A percentile compares a stretch with the other conserved stretches of the same genome.
Evolutionary conservation across 805 yeast species (phyloP).

Genomic region (Suhomyces prunicola): DNA sequence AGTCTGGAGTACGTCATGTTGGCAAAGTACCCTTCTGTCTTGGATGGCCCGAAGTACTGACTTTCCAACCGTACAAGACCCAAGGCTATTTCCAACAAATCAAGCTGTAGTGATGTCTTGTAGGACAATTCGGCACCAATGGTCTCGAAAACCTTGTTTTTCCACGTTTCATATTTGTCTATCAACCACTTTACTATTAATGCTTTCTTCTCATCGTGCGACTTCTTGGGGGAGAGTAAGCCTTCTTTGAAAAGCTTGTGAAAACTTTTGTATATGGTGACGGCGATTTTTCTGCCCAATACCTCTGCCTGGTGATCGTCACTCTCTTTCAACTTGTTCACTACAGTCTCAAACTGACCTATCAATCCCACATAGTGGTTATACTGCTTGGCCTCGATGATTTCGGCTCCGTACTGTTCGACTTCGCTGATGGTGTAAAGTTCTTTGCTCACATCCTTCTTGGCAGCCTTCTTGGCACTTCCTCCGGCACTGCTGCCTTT

Average conservation of each 20-base stretch:
- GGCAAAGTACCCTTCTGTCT: slow-evolving; percentile 60
- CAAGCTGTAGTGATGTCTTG: slow-evolving; percentile 51
- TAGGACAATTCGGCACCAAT: slow-evolving; percentile 40
- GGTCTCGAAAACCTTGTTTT: slow-evolving; percentile 40
- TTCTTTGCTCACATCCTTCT: background rate
- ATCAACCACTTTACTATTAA: slow-evolving; percentile 62
- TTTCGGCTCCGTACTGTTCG: slow-evolving; percentile 22
- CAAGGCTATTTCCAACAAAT: slow-evolving; percentile 51
- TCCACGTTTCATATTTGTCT: slow-evolving; percentile 54
- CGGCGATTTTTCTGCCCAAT: slow-evolving; percentile 38
- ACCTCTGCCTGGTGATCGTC: slow-evolving; percentile 25
- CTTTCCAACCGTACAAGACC: slow-evolving; percentile 58
- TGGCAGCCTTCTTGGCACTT: slow-evolving; percentile 4
- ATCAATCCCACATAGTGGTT: slow-evolving; percentile 53
- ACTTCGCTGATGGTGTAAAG: slow-evolving; percentile 16
- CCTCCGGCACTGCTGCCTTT: background rate
- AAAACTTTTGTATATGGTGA: slow-evolving; percentile 47
- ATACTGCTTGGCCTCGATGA: slow-evolving; percentile 46
- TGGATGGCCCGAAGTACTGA: slow-evolving; percentile 45
- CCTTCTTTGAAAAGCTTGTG: slow-evolving; percentile 45
- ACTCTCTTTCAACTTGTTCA: slow-evolving; percentile 10
- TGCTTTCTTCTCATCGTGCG: slow-evolving; percentile 43
- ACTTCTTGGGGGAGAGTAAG: slow-evolving; percentile 31
- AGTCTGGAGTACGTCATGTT: slow-evolving; percentile 46
- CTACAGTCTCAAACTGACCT: slow-evolving; percentile 30